Percentiles rank a stretch among this genome's conserved stretches.
phyloP scores from a whole-genome alignment of 306 rosid genomes.

The Biancaea sappan region DNA sequence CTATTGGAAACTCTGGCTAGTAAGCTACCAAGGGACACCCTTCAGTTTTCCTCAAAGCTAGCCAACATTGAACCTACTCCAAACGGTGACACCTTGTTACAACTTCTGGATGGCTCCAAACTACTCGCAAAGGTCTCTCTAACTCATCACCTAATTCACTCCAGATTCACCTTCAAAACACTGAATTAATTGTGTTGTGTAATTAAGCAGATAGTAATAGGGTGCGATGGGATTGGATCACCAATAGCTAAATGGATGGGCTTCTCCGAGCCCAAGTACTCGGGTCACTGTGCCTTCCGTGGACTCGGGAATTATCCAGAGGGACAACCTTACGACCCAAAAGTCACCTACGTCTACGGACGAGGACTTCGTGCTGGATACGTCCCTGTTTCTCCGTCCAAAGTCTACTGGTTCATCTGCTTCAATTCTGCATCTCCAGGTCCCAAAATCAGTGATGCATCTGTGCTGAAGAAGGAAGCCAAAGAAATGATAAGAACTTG shows the following conservation, averaged over 20 bases:
- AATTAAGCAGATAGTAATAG: conserved; percentile 71
- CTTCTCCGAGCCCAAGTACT: conserved; percentile 63
- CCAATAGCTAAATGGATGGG: conserved; percentile 93
- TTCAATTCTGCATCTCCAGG: conserved; percentile 81
- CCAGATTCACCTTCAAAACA: too few relatives aligned
- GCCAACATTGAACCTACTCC: conserved; percentile 51
- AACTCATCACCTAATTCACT: too few relatives aligned
- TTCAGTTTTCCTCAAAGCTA: conserved; percentile 73
- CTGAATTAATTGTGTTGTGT: too few relatives aligned
- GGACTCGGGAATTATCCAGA: conserved; percentile 69
- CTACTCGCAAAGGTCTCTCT: conserved; percentile 67
- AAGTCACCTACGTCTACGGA: conserved; percentile 71
- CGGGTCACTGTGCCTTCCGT: conserved; percentile 79
- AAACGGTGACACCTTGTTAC: conserved; percentile 58
- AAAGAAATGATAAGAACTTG: conserved; percentile 60
- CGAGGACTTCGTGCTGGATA: conserved; percentile 82
- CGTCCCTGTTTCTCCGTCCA: conserved; percentile 84
- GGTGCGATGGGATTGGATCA: conserved; percentile 89
- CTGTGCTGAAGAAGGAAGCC: conserved; percentile 64
- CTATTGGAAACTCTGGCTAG: conserved; percentile 79
- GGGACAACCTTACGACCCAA: conserved; percentile 69
- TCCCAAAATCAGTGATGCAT: conserved; percentile 59
- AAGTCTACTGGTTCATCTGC: conserved; percentile 95
- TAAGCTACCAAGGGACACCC: conserved; percentile 55
- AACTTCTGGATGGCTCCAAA: conserved; percentile 68